phyloP scores from a whole-genome alignment of 169 alveolate species.

The Pseudocohnilembus persalinus region DNA sequence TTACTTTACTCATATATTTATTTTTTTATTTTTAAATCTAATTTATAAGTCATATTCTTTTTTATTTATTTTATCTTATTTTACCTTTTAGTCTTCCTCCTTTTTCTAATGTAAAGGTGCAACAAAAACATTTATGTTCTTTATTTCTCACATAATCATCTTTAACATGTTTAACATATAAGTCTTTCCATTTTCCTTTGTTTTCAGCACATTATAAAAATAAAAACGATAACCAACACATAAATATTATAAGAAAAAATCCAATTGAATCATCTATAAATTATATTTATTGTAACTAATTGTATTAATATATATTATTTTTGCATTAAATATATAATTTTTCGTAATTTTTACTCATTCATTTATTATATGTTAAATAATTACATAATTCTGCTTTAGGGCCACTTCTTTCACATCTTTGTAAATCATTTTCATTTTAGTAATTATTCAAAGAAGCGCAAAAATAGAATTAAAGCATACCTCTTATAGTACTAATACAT shows the following conservation, averaged over 20 bases:
- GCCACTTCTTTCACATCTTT: background rate
- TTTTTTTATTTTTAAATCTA: no score
- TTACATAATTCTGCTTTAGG: background rate
- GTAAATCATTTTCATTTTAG: background rate
- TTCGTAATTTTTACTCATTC: no score
- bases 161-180: background rate
- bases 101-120: background rate
- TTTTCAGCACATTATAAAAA: background rate
- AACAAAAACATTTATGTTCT: background rate
- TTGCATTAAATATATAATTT: no score
- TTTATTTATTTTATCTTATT: background rate
- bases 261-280: background rate
- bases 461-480: background rate
- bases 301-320: no score
- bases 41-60: no score
- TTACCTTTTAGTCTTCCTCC: background rate
- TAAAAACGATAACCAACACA: background rate
- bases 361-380: no score
- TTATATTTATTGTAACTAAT: no score
- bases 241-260: no score
- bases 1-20: no score
- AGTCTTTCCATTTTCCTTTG: background rate
- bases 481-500: background rate
- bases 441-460: background rate
- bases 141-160: background rate